Percentiles rank a stretch among this genome's conserved stretches.
phyloP scores from a whole-genome alignment of 371 early-diverging fungal species.

The Amoeboaphelidium occidentale region DNA sequence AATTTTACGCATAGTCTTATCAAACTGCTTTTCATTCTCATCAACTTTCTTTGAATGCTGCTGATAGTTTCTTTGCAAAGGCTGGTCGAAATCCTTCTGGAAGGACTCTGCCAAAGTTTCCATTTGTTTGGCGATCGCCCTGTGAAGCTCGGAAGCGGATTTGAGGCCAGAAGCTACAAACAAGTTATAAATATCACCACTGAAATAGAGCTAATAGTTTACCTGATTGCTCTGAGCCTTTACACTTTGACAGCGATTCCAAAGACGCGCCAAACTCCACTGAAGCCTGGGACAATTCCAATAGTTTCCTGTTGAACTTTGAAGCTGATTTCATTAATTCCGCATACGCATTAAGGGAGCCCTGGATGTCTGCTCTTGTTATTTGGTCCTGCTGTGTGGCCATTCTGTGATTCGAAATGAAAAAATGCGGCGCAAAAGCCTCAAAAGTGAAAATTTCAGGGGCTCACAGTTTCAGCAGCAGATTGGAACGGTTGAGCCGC shows the following conservation, averaged over 20 bases:
- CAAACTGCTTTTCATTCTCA: neutral
- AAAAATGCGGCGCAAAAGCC: too few relatives aligned
- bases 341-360: neutral
- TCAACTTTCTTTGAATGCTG: neutral
- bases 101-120: neutral
- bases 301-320: neutral
- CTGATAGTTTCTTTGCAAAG: neutral
- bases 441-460: too few relatives aligned
- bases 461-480: too few relatives aligned
- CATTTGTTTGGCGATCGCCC: neutral
- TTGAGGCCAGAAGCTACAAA: neutral
- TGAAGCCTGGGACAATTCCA: neutral
- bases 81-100: neutral
- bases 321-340: neutral
- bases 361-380: neutral
- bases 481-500: too few relatives aligned
- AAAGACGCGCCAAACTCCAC: neutral
- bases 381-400: too few relatives aligned
- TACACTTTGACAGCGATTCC: neutral
- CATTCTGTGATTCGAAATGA: too few relatives aligned
- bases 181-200: too few relatives aligned
- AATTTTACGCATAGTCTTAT: neutral
- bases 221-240: neutral
- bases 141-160: neutral
- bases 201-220: too few relatives aligned